Base-by-base conservation (phyloP, 1,139 yeast genomes). In the Candida sojae region DNA sequence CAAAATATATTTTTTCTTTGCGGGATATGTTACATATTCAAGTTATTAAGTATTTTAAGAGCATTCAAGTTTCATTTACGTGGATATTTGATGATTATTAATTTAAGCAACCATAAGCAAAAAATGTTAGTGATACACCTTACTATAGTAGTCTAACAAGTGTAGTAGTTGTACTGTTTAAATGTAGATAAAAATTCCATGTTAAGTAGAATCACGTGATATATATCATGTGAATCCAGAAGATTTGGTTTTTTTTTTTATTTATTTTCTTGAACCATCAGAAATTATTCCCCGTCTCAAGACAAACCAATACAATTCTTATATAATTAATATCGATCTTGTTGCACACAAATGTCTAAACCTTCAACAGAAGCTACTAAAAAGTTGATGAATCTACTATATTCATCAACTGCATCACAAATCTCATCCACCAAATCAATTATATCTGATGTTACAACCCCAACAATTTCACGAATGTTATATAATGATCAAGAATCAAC, bases 331-430 rank as follows among this genome's bases (percentile, higher is more conserved):
- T 10, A 31, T 31, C 12, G 10, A 11, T 10, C 2, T 31, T 31
- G 3, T 2, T 31, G 6, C 11, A 17, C 8, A 17, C 26, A 31
- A 7, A 41, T 53, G 58, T 36, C 58, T 26, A 60, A 59, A 48
- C 52, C 62, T 30, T 44, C 62, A 6, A 53, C 55, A 35, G 57
- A 57, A 32, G 61, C 66, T 8, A 59, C 68, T 4, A 63, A 68
- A 42, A 55, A 68, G 49, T 60, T 72, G 8, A 62, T 70, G 30
- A 67, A 60, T 39, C 63, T 71, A 32, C 59, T 72, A 38, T 68
- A 68, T 53, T 55, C 65, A 13, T 59, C 69, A 39, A 57, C 72
- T 0, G 63, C 71, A 17, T 61, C 63, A 2, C 70, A 67, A 46
- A 55, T 70, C 9, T 61, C 64, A 1, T 57, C 66, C 5, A 60